Base-by-base conservation (phyloP, 805 yeast genomes). In the Cyberlindnera sargentensis region DNA sequence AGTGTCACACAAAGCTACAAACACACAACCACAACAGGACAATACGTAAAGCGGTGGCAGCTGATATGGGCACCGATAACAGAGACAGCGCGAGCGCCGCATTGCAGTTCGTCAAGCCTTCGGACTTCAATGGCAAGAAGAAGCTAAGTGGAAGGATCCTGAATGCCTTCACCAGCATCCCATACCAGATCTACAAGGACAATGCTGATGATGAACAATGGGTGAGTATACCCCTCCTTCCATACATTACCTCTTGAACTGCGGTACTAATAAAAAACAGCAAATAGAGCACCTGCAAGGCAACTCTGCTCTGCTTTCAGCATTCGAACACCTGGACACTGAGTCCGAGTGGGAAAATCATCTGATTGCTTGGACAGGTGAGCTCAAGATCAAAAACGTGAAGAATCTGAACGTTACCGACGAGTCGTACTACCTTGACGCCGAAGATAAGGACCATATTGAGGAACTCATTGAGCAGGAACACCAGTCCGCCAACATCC, bases 331-430 rank as follows among this genome's bases (percentile, higher is more conserved):
- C 56, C 65, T 89, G 41, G 71, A 69, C 40, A 75, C 75, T 44
- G 77, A 79, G 37, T 75, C 90, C 0, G 75, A 80, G 24, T 91
- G 96, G 93, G 95, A 89, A 48, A 82, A 90, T 37, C 86, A 88
- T 51, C 66, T 87, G 40, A 80, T 93, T 41, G 97, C 88, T 1
- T 93, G 99, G 99, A 85, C 97, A 0, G 99, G 99, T 37, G 98
- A 89, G 62, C 70, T 93, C 47, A 49, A 45, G 34, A 52, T 51
- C 34, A 38, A 47, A 26, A 48, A 47, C 44, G 30, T 28, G 30
- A 51, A 47, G 40, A 44, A 37, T 9, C 39, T 43, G 8, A 40
- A 45, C 15, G 45, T 45, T 6, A 42, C 47, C 7, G 79, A 71
- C 32, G 90, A 84, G 51, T 84, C 88, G 0, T 67, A 78, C 50